Conservation (phyloP, 495 filamentous ascomycete species). For the Cercophora sp. region DNA sequence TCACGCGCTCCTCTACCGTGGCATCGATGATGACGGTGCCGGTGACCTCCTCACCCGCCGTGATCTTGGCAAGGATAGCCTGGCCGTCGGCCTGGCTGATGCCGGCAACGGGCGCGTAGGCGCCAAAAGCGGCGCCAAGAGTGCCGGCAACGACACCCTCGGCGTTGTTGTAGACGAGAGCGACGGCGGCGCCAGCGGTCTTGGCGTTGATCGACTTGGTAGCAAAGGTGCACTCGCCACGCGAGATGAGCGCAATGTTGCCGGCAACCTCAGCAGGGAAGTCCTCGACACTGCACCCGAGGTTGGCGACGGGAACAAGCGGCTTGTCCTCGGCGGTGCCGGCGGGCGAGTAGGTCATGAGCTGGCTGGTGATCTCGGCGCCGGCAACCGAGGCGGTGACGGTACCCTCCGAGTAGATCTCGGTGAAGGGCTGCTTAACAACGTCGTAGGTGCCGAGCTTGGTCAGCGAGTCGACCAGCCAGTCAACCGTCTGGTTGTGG, state of each 20-base stretch:
- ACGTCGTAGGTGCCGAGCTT: conserved; percentile 56
- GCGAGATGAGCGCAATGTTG: conserved; percentile 58
- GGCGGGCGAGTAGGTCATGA: conserved; percentile 40
- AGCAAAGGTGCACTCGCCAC: conserved; percentile 59
- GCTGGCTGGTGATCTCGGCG: conserved; percentile 16
- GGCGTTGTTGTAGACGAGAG: conserved; percentile 65
- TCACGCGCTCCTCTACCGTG: conserved; percentile 46
- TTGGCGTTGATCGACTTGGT: conserved; percentile 57
- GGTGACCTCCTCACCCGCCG: conserved; percentile 27
- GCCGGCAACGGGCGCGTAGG: conserved; percentile 50
- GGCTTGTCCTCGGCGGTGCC: conserved; percentile 42
- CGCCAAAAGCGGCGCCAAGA: conserved; percentile 47
- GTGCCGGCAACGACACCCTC: conserved; percentile 50
- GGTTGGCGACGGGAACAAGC: conserved; percentile 46
- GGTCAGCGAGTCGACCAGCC: conserved; percentile 50
- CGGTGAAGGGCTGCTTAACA: conserved; percentile 53
- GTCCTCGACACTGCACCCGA: conserved; percentile 55
- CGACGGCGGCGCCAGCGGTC: conserved; percentile 54
- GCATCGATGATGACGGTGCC: conserved; percentile 29
- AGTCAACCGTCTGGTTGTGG: conserved; percentile 63
- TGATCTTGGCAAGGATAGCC: conserved; percentile 39
- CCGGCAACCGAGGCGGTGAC: conserved; percentile 35
- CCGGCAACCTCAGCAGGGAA: conserved; percentile 53
- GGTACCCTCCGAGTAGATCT: conserved; percentile 31
- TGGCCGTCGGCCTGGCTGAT: conserved; percentile 52